Base-by-base conservation (phyloP, 352 stramenopile species). In the Pythium brachiatum region DNA sequence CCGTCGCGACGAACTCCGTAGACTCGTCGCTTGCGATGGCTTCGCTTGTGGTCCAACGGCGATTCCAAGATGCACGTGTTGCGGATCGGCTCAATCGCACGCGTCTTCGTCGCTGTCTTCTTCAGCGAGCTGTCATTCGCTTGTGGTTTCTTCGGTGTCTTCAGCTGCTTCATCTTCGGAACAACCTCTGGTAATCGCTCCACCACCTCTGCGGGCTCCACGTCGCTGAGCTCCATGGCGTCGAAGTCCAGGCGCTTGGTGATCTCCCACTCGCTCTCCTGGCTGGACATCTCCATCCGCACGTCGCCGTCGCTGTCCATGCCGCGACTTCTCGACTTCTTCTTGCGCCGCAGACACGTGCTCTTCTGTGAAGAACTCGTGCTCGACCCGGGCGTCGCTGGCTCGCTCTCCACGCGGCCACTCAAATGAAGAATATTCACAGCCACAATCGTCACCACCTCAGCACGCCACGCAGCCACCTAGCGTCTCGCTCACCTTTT, bases 31-130 rank as follows among this genome's bases (percentile, higher is more conserved):
- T 60, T 56, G 3, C 54, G 32, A 6, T 18, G 38, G 15, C 47
- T 63, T 5, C 38, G 27, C n/a, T 32, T 47, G 9, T 31, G 31
- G 29, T 70, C 57, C 23, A 52, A n/a, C 7, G 62, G 67, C 11
- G 67, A 74, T 5, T 58, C 46, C 26, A 74, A 56, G 16, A 64
- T 51, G 56, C 67, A 74, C 15, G 67, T 70, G 53, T 74, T 74
- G 7, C 43, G 57, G 15, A 74, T 55, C 7, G 48, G 57, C 26
- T 2, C 23, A 9, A 11, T 12, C 15, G 29, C 47, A 43, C 13
- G 31, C 26, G 47, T 41, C 31, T 43, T 53, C 26, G 38, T 48
- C 20, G 31, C 16, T 20, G 7, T 32, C 26, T 57, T 57, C 25
- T 12, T 9, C 9, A 7, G 9, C 3, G 23, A 8, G 11, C 12